These are phyloP conservation scores for Wickerhamomyces sp. DNA, from an alignment of 1,139 yeast species.

Conservation along the genomic window DNA sequence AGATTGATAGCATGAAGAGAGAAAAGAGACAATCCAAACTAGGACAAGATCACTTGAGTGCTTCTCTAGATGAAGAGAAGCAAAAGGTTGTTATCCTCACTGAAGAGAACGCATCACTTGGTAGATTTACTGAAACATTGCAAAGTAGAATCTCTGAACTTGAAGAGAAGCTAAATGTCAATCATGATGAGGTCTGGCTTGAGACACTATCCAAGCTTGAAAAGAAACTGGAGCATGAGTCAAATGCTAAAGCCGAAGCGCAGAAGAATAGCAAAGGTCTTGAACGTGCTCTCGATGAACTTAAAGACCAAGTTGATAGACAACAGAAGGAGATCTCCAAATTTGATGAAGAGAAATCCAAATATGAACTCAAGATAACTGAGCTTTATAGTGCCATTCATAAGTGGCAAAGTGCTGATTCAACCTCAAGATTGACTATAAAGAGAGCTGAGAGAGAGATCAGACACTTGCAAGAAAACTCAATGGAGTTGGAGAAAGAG, in stretches of 20 bases:
- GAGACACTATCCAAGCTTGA: slow-evolving; percentile 30
- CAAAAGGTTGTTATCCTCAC: slow-evolving; percentile 29
- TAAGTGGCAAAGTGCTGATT: slow-evolving; percentile 38
- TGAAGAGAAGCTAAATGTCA: slow-evolving; percentile 31
- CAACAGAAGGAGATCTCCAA: slow-evolving; percentile 19
- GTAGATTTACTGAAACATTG: slow-evolving; percentile 30
- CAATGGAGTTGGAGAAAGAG: slow-evolving; percentile 59
- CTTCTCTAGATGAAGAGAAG: slow-evolving; percentile 30
- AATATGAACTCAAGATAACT: slow-evolving; percentile 31
- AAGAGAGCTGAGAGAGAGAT: slow-evolving; percentile 44
- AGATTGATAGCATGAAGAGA: slow-evolving; percentile 13
- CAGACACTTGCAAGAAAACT: slow-evolving; percentile 48
- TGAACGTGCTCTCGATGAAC: slow-evolving; percentile 31
- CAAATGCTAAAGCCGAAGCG: slow-evolving; percentile 29
- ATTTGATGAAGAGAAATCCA: slow-evolving; percentile 27
- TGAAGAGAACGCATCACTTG: slow-evolving; percentile 32
- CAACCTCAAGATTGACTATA: slow-evolving; percentile 35
- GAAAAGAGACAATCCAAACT: slow-evolving; percentile 12
- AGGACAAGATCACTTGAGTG: slow-evolving; percentile 12
- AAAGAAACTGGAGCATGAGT: slow-evolving; percentile 26
- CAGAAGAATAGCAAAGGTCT: slow-evolving; percentile 30
- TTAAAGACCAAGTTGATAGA: slow-evolving; percentile 21
- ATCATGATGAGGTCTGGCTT: slow-evolving; percentile 38
- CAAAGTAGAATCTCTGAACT: slow-evolving; percentile 28
- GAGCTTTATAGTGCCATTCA: slow-evolving; percentile 35